Conservation (phyloP, 2,329 filamentous ascomycete species). For the Epichloe sylvatica region DNA sequence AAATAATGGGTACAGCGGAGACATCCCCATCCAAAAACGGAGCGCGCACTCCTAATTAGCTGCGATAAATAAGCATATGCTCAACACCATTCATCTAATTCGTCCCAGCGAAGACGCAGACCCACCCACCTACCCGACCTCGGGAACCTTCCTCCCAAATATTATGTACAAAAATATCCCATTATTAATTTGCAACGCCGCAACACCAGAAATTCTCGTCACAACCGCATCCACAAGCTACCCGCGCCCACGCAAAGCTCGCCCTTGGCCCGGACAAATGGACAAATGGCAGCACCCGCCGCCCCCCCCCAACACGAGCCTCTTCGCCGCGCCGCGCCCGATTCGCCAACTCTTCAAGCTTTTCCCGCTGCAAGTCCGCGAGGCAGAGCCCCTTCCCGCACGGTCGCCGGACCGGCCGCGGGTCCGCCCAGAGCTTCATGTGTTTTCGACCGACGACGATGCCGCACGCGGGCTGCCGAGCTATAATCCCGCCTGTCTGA, state of each 20-base stretch:
- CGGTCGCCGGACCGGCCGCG: slow-evolving; percentile 31
- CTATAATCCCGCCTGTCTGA: slow-evolving; percentile 85
- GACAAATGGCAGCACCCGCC: slow-evolving; percentile 3
- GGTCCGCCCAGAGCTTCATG: slow-evolving; percentile 48
- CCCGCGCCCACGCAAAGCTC: too few relatives aligned
- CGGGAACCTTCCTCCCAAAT: too few relatives aligned
- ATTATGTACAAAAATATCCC: too few relatives aligned
- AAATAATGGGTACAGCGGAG: too few relatives aligned
- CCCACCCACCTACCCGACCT: neutral
- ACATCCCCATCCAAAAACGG: too few relatives aligned
- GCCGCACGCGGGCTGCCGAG: slow-evolving; percentile 51
- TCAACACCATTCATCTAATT: too few relatives aligned
- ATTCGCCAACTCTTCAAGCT: slow-evolving; percentile 71
- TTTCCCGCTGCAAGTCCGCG: slow-evolving; percentile 68
- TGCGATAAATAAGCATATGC: too few relatives aligned
- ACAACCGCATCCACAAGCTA: too few relatives aligned
- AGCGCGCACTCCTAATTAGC: too few relatives aligned
- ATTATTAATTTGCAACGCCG: neutral
- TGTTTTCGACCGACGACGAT: slow-evolving; percentile 58
- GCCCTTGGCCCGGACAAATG: too few relatives aligned
- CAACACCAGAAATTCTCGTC: too few relatives aligned
- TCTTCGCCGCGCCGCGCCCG: slow-evolving; percentile 53
- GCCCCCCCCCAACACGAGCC: slow-evolving; percentile 13
- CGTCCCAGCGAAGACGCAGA: neutral
- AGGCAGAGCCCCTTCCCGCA: slow-evolving; percentile 58